These are phyloP conservation scores for Alternaria solani DNA, from an alignment of 2,329 filamentous ascomycete genomes.

Conservation along the genomic window DNA sequence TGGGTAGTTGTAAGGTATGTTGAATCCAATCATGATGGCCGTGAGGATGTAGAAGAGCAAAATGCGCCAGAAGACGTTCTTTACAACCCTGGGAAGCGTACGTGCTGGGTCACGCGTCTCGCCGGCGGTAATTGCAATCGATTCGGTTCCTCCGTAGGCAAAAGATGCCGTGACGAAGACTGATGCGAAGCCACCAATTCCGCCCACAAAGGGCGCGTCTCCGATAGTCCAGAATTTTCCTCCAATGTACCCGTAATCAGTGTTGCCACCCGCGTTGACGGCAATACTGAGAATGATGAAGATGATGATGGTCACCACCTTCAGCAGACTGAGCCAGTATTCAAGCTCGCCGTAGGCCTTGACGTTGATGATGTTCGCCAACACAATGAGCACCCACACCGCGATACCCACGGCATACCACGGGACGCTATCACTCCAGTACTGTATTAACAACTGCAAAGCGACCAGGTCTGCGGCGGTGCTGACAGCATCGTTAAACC, in stretches of 20 bases:
- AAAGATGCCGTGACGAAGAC: conserved; percentile 80
- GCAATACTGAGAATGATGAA: conserved; percentile 47
- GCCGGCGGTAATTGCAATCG: conserved; percentile 78
- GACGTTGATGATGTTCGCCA: conserved; percentile 50
- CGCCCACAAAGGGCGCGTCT: conserved; percentile 57
- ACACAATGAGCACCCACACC: conserved; percentile 43
- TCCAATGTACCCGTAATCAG: conserved; percentile 52
- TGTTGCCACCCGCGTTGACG: conserved; percentile 39
- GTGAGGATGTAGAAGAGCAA: conserved; percentile 54
- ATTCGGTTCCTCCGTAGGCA: conserved; percentile 76
- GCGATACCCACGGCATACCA: conserved; percentile 43
- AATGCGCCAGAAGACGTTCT: conserved; percentile 78
- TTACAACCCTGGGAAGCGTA: conserved; percentile 83
- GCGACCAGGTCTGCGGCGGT: conserved; percentile 48
- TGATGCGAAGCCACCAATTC: conserved; percentile 65
- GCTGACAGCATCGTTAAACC: conserved; percentile 43
- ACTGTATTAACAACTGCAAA: conserved; percentile 45
- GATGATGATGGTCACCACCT: conserved; percentile 46
- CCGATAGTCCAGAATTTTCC: conserved; percentile 74
- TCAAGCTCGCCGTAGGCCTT: conserved; percentile 49
- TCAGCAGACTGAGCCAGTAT: conserved; percentile 47
- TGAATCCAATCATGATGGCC: conserved; percentile 53
- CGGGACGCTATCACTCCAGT: conserved; percentile 48
- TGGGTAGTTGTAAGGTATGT: conserved; percentile 51
- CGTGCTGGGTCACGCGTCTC: conserved; percentile 82